Conservation (phyloP, 257 asterid species). For the Scutellaria barbata region DNA sequence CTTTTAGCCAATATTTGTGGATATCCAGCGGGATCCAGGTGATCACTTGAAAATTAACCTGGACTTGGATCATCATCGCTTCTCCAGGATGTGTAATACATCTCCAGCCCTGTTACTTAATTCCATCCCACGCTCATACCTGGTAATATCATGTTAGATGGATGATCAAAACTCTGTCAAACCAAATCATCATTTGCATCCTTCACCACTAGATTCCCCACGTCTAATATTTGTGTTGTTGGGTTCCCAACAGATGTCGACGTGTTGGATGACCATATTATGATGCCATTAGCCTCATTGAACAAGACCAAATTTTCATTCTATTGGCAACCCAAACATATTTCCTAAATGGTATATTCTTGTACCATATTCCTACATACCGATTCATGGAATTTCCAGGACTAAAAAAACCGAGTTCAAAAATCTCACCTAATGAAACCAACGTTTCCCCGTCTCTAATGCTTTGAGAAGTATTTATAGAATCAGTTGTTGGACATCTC, state of each 20-base stretch:
- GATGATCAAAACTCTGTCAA: conserved; percentile 32
- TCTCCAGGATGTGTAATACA: conserved; percentile 12
- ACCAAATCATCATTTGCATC: not conserved
- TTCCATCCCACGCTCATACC: conserved; percentile 29
- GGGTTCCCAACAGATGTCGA: not conserved
- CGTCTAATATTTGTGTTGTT: not conserved
- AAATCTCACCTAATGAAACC: conserved; percentile 23
- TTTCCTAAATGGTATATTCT: not conserved
- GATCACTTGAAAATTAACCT: conserved; percentile 2
- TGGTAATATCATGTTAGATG: conserved; percentile 20
- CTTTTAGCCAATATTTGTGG: conserved; percentile 9
- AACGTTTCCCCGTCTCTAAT: conserved; percentile 32
- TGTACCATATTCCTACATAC: conserved; percentile 34
- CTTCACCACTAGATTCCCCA: conserved; percentile 32
- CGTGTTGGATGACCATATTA: conserved; percentile 8
- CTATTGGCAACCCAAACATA: conserved; percentile 34
- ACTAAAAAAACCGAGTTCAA: conserved; percentile 28
- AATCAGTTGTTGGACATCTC: too few relatives aligned
- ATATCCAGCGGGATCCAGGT: conserved; percentile 18
- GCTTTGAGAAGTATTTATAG: too few relatives aligned
- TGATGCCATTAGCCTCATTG: not conserved
- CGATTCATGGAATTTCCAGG: conserved; percentile 8
- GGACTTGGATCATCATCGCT: conserved; percentile 1
- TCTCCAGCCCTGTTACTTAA: not conserved
- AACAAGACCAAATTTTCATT: not conserved